phyloP scores from a whole-genome alignment of 2,329 filamentous ascomycete species.

The Phymatotrichopsis omnivora region DNA sequence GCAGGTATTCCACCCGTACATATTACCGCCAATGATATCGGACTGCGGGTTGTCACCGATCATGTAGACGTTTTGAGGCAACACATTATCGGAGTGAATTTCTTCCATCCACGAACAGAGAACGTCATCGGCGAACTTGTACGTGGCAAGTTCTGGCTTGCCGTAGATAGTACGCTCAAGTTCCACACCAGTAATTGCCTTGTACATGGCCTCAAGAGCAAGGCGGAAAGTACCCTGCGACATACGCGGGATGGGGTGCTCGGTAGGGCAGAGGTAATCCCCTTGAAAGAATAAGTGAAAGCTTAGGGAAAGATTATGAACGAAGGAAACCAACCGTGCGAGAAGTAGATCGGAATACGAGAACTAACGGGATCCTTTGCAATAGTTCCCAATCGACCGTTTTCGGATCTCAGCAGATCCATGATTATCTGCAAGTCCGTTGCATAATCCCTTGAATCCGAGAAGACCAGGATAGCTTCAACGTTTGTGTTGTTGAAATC shows the following conservation, averaged over 20 bases:
- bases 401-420: slow-evolving; percentile 57
- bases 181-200: slow-evolving; percentile 56
- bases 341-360: slow-evolving; percentile 66
- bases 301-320: too few relatives aligned
- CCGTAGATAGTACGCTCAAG: slow-evolving; percentile 68
- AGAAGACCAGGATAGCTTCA: slow-evolving; percentile 65
- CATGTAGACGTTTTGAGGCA: slow-evolving; percentile 66
- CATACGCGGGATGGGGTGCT: slow-evolving; percentile 57
- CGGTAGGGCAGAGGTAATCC: slow-evolving; percentile 54
- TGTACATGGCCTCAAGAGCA: slow-evolving; percentile 63
- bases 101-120: slow-evolving; percentile 64
- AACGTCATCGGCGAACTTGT: slow-evolving; percentile 68
- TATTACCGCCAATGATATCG: slow-evolving; percentile 67
- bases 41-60: slow-evolving; percentile 64
- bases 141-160: slow-evolving; percentile 65
- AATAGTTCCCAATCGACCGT: slow-evolving; percentile 55
- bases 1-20: slow-evolving; percentile 74
- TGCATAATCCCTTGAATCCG: slow-evolving; percentile 62
- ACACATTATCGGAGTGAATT: slow-evolving; percentile 59
- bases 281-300: slow-evolving; percentile 33
- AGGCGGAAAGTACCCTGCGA: slow-evolving; percentile 68
- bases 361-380: slow-evolving; percentile 55
- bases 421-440: slow-evolving; percentile 69
- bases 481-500: slow-evolving; percentile 65
- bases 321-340: slow-evolving; percentile 37